These are phyloP conservation scores for Hygrocybe coccinea DNA, from an alignment of 768 basidiomycete genomes.

Conservation along the genomic window DNA sequence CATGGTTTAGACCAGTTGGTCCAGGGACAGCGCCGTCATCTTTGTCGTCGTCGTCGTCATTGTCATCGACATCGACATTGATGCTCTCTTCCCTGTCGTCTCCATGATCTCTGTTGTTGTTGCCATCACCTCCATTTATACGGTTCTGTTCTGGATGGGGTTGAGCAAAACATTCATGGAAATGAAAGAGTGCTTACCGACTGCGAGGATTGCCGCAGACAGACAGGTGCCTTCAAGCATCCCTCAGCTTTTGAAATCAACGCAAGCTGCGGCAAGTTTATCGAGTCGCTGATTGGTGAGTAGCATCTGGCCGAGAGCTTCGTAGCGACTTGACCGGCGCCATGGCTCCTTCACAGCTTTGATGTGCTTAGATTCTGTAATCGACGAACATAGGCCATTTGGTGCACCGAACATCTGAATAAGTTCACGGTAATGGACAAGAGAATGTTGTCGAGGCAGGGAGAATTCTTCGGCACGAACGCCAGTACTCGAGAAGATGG, in stretches of 20 bases:
- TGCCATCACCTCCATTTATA: background rate
- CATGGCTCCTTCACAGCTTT: constrained; percentile 26
- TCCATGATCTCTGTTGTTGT: too few species aligned
- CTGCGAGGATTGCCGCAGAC: background rate
- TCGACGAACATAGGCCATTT: constrained; percentile 21
- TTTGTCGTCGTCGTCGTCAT: background rate
- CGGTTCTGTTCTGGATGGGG: background rate
- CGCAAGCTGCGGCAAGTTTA: constrained; percentile 16
- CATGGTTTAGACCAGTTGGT: background rate
- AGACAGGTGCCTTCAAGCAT: constrained; percentile 11
- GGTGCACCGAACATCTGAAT: constrained; percentile 20
- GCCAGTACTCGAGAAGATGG: constrained; percentile 21
- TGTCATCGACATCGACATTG: background rate
- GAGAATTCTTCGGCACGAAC: background rate
- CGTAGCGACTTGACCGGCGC: constrained; percentile 17
- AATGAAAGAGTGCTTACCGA: background rate
- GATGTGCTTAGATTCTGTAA: constrained; percentile 23
- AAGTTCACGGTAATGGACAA: constrained; percentile 12
- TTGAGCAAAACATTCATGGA: background rate
- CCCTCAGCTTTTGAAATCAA: constrained; percentile 14
- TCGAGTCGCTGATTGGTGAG: constrained; percentile 18
- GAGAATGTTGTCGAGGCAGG: background rate
- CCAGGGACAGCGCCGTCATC: constrained; percentile 3
- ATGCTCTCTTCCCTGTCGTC: background rate
- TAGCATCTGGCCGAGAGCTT: constrained; percentile 4